These are phyloP conservation scores for Leccinellum albellum DNA, from an alignment of 768 basidiomycete genomes.

Conservation along the genomic window DNA sequence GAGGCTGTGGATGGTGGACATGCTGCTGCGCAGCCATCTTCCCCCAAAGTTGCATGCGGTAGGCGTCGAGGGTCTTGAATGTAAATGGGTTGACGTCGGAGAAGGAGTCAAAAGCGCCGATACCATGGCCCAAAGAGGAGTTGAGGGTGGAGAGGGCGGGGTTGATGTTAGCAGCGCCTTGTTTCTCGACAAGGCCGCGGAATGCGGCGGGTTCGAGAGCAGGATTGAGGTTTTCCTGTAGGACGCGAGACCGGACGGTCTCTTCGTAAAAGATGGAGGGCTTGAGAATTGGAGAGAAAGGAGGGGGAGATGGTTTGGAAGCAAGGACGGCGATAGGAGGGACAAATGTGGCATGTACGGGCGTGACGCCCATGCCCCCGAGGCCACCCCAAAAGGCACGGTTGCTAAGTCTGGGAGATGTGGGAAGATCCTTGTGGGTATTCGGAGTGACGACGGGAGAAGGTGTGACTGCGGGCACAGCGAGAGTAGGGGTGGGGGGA, in stretches of 20 bases:
- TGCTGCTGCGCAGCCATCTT: constrained; percentile 78
- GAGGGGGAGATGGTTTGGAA: constrained; percentile 17
- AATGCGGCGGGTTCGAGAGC: constrained; percentile 19
- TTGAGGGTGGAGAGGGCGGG: constrained; percentile 29
- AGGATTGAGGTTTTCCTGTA: constrained; percentile 27
- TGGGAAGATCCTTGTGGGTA: constrained; percentile 72
- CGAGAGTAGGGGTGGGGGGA: constrained; percentile 26
- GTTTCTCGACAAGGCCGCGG: constrained; percentile 28
- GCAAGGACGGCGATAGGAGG: constrained; percentile 54
- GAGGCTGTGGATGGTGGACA: constrained; percentile 38
- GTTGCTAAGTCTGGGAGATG: constrained; percentile 50
- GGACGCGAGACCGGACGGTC: constrained; percentile 20
- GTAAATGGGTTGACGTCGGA: constrained; percentile 81
- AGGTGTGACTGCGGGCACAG: constrained; percentile 14
- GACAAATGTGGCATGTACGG: constrained; percentile 79
- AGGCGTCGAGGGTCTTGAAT: constrained; percentile 81
- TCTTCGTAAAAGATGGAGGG: constrained; percentile 32
- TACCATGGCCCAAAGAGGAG: constrained; percentile 20
- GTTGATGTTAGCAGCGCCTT: constrained; percentile 29
- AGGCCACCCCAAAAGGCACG: constrained; percentile 81
- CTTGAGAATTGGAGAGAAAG: constrained; percentile 22
- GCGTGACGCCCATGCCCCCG: constrained; percentile 67
- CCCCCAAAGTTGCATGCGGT: constrained; percentile 90
- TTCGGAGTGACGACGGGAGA: constrained; percentile 55
- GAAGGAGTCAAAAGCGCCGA: constrained; percentile 68